These are phyloP conservation scores for Chamaecyparis obtusa DNA, from an alignment of 75 land plant species.

Conservation along the genomic window DNA sequence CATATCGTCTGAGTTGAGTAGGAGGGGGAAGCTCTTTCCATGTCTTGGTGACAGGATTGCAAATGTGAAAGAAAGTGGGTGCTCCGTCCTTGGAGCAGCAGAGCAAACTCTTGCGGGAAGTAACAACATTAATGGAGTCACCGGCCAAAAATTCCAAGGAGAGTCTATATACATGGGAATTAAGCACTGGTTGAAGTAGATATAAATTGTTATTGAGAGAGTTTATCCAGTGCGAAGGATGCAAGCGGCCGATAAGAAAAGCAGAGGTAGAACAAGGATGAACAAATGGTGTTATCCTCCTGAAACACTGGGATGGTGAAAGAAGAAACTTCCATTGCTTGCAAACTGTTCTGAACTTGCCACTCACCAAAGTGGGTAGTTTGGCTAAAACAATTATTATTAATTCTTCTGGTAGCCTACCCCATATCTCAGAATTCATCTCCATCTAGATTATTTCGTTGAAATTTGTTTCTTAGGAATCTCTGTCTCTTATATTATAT, in stretches of 20 bases:
- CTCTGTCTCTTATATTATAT: too few species aligned
- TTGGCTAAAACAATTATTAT: not conserved
- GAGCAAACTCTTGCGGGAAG: not conserved
- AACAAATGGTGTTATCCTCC: not conserved
- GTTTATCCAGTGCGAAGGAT: too few species aligned
- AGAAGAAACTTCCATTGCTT: not conserved
- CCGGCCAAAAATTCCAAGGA: too few species aligned
- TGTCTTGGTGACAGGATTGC: constrained; percentile 24
- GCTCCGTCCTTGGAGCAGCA: constrained; percentile 10
- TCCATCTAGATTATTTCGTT: too few species aligned
- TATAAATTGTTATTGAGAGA: too few species aligned
- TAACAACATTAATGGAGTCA: not conserved
- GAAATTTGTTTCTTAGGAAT: too few species aligned
- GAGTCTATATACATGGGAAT: too few species aligned
- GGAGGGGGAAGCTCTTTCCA: constrained; percentile 20
- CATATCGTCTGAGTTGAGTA: not conserved
- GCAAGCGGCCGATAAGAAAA: too few species aligned
- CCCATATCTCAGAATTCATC: not conserved
- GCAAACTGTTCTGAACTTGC: not conserved
- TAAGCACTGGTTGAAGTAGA: too few species aligned
- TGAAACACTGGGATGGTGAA: not conserved
- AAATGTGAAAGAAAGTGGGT: constrained; percentile 14
- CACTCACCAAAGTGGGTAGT: not conserved
- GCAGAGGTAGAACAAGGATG: not conserved
- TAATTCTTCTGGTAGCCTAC: not conserved